Conservation (phyloP, 306 rosid genomes). For the Styphnolobium japonicum region DNA sequence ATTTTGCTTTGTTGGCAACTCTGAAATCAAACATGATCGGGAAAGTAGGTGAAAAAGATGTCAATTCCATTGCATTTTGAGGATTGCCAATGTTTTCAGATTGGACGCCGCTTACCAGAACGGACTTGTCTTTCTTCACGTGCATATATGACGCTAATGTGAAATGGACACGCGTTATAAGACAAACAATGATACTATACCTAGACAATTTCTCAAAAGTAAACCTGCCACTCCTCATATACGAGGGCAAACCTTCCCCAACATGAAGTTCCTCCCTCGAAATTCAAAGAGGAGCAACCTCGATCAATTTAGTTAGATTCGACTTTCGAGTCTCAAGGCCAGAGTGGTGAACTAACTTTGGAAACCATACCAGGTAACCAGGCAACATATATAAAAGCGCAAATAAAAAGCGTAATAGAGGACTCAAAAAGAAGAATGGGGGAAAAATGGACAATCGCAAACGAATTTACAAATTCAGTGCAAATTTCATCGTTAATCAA, state of each 20-base stretch:
- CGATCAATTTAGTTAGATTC: neutral
- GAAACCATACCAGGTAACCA: neutral
- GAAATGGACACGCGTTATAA: no score
- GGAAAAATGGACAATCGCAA: neutral
- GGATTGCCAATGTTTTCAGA: no score
- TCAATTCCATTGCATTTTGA: no score
- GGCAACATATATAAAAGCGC: neutral
- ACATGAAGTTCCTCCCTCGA: neutral
- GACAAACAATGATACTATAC: neutral
- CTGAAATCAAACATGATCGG: neutral
- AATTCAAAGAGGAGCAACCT: neutral
- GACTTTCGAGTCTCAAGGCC: no score
- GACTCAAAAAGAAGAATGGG: neutral
- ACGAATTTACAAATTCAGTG: constrained; percentile 6
- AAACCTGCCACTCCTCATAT: no score
- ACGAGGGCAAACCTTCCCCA: neutral
- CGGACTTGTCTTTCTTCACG: no score
- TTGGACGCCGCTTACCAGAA: no score
- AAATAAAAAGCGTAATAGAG: neutral
- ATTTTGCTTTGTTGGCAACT: neutral
- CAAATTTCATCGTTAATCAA: neutral
- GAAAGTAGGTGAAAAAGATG: no score
- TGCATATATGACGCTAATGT: no score
- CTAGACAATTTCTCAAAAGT: neutral
- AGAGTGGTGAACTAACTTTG: neutral